Evolutionary conservation across 257 asterid species (phyloP).

Genomic region (Fraxinus excelsior): DNA sequence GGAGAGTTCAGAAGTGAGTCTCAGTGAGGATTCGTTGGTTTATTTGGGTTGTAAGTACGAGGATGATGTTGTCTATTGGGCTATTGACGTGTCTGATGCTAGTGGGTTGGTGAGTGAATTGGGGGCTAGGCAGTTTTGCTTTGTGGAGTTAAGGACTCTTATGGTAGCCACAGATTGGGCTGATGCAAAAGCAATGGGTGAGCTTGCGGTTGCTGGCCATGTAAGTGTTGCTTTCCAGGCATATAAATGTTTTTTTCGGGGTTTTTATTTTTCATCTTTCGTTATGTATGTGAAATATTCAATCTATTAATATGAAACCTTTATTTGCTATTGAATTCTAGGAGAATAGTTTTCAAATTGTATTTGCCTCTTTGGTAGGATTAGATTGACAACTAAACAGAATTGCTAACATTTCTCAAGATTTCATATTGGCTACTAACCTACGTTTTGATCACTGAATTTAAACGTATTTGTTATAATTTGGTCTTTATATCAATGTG

Average conservation of each 20-base stretch:
- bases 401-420: neutral
- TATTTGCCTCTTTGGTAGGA: neutral
- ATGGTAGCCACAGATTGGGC: conserved; percentile 99
- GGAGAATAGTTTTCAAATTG: neutral
- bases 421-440: neutral
- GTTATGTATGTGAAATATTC: neutral
- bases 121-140: conserved; percentile 65
- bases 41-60: conserved; percentile 70
- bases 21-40: conserved; percentile 71
- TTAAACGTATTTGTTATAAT: neutral
- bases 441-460: neutral
- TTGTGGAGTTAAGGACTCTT: conserved; percentile 92
- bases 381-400: too few species aligned
- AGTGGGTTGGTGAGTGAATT: conserved; percentile 54
- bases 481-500: neutral
- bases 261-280: neutral
- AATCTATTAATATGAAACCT: neutral
- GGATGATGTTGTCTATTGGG: conserved; percentile 88
- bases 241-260: neutral
- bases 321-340: neutral
- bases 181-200: conserved; percentile 70
- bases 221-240: conserved; percentile 42
- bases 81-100: conserved; percentile 79
- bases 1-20: conserved; percentile 56
- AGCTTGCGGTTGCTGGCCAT: conserved; percentile 92